Percentiles rank a stretch among this genome's conserved stretches.
phyloP scores from a whole-genome alignment of 495 filamentous ascomycete genomes.

The Acidomyces sp. region DNA sequence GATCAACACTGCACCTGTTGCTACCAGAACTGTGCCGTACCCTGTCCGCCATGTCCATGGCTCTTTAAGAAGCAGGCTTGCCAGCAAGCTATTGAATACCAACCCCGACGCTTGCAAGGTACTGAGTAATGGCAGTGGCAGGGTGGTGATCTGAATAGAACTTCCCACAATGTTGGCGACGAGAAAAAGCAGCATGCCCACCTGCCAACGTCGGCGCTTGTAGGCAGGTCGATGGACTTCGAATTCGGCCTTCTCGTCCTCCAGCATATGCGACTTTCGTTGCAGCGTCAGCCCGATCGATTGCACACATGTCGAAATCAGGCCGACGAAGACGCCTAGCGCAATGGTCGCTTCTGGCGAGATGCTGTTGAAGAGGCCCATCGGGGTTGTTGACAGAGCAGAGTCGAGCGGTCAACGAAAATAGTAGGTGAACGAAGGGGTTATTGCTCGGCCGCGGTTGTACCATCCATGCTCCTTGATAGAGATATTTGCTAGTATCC shows the following conservation, averaged over 20 bases:
- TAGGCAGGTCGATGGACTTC: constrained; percentile 75
- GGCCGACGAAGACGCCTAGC: constrained; percentile 79
- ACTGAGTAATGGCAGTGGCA: constrained; percentile 87
- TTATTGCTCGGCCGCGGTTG: background rate
- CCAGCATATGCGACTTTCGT: constrained; percentile 94
- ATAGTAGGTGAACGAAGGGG: background rate
- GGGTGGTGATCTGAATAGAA: constrained; percentile 92
- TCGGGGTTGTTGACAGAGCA: background rate
- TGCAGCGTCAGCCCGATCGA: constrained; percentile 94
- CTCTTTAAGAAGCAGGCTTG: constrained; percentile 83
- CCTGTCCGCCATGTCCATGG: constrained; percentile 87
- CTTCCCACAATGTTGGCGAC: constrained; percentile 87
- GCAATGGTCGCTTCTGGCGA: constrained; percentile 16
- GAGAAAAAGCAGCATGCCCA: constrained; percentile 94
- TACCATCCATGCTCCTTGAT: background rate
- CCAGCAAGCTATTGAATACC: constrained; percentile 97
- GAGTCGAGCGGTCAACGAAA: background rate
- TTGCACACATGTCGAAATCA: constrained; percentile 85
- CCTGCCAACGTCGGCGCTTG: constrained; percentile 86
- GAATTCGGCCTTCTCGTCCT: constrained; percentile 80
- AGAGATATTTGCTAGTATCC: background rate
- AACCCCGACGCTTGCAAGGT: constrained; percentile 91
- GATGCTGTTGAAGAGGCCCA: constrained; percentile 2
- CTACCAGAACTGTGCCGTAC: constrained; percentile 77
- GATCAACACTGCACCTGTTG: constrained; percentile 73